Conservation (phyloP, 2,329 filamentous ascomycete genomes). For the Capronia americana region DNA sequence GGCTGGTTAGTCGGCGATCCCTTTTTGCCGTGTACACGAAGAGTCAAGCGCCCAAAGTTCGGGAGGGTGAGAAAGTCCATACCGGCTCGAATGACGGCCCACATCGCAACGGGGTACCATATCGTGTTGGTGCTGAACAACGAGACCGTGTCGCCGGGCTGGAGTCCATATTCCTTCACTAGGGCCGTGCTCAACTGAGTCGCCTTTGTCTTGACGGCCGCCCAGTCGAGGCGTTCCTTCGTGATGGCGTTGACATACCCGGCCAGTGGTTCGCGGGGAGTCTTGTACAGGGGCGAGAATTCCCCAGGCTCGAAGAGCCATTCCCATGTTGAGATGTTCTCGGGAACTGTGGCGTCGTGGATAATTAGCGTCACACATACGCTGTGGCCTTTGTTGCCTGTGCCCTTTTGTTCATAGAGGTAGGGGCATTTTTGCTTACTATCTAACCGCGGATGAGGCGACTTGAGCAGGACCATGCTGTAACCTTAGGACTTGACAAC, state of each 20-base stretch:
- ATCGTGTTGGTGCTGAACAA: constrained; percentile 70
- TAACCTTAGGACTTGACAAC: not conserved
- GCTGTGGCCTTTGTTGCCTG: not conserved
- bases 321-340: constrained; percentile 64
- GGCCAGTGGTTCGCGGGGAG: constrained; percentile 49
- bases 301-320: constrained; percentile 63
- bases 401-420: not conserved
- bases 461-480: constrained; percentile 37
- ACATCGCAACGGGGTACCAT: constrained; percentile 70
- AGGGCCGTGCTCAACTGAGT: constrained; percentile 67
- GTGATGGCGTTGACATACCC: constrained; percentile 66
- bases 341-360: constrained; percentile 53
- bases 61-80: constrained; percentile 1
- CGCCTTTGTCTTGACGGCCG: constrained; percentile 62
- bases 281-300: constrained; percentile 57
- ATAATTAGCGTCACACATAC: constrained; percentile 7
- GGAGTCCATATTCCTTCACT: constrained; percentile 61
- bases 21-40: not conserved
- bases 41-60: not conserved
- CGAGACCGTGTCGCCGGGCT: constrained; percentile 62
- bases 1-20: not conserved
- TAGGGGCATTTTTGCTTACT: constrained; percentile 25
- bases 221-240: constrained; percentile 63
- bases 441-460: constrained; percentile 36
- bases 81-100: constrained; percentile 60